Conservation (phyloP, 2,329 filamentous ascomycete species). For the Colletotrichum spinosum region DNA sequence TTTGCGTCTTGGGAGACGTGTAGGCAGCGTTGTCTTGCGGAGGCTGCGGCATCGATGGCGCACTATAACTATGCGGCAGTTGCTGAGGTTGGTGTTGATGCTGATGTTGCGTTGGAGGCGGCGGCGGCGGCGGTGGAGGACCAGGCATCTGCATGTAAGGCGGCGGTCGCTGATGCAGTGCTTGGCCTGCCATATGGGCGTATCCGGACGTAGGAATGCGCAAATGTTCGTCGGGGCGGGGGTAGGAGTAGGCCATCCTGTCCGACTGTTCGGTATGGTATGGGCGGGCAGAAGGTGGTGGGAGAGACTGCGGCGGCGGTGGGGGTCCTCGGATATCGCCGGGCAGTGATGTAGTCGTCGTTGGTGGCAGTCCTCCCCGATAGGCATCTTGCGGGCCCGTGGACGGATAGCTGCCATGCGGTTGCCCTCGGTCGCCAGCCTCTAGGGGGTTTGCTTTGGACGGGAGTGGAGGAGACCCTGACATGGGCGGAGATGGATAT, state of each 20-base stretch:
- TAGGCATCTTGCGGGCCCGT: constrained; percentile 62
- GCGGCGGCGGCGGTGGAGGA: constrained; percentile 41
- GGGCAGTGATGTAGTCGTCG: constrained; percentile 45
- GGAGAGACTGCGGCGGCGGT: constrained; percentile 39
- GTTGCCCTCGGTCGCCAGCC: constrained; percentile 66
- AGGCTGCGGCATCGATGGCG: constrained; percentile 43
- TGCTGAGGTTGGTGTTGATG: constrained; percentile 40
- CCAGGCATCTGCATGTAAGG: constrained; percentile 43
- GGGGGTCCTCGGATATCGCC: constrained; percentile 47
- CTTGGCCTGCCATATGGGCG: constrained; percentile 33
- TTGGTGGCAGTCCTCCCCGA: constrained; percentile 48
- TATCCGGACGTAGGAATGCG: constrained; percentile 45
- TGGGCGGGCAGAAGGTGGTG: constrained; percentile 48
- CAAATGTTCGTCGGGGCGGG: constrained; percentile 51
- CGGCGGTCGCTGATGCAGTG: constrained; percentile 37
- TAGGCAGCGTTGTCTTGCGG: constrained; percentile 59
- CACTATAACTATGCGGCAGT: constrained; percentile 43
- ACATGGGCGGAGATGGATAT: constrained; percentile 81
- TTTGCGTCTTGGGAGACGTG: constrained; percentile 69
- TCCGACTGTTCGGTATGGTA: constrained; percentile 54
- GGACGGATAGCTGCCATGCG: constrained; percentile 55
- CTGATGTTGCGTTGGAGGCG: not conserved
- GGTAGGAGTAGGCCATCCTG: constrained; percentile 53
- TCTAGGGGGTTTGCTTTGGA: constrained; percentile 66
- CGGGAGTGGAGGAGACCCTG: constrained; percentile 73